A percentile compares a stretch with the other conserved stretches of the same genome.
Conservation (phyloP, 2,329 filamentous ascomycete genomes). For the Alternaria sp. region DNA sequence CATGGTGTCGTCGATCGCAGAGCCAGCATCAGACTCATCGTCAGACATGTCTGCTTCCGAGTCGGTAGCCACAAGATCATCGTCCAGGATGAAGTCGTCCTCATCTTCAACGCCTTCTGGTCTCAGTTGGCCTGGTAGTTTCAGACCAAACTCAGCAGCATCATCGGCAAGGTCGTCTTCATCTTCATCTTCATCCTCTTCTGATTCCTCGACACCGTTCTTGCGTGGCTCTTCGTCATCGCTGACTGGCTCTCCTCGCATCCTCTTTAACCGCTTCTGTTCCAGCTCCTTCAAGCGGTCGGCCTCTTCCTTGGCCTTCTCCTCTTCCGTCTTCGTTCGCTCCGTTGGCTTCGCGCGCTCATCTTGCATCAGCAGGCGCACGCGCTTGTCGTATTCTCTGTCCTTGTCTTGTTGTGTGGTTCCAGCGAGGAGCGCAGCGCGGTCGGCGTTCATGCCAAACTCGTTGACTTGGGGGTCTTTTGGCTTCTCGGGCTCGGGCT, state of each 20-base stretch:
- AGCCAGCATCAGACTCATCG: constrained; percentile 38
- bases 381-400: constrained; percentile 83
- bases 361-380: constrained; percentile 84
- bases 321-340: constrained; percentile 72
- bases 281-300: constrained; percentile 80
- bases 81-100: constrained; percentile 90
- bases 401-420: constrained; percentile 73
- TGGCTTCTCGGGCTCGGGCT: constrained; percentile 51
- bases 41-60: constrained; percentile 59
- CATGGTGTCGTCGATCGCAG: constrained; percentile 45
- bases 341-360: constrained; percentile 84
- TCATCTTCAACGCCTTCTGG: constrained; percentile 75
- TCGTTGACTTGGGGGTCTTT: constrained; percentile 47
- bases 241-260: constrained; percentile 82
- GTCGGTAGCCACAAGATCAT: constrained; percentile 83
- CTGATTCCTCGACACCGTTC: constrained; percentile 27
- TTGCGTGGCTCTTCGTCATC: constrained; percentile 68
- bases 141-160: constrained; percentile 68
- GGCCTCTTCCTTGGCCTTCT: constrained; percentile 71
- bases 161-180: constrained; percentile 55
- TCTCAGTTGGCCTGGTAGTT: constrained; percentile 57
- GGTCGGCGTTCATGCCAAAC: constrained; percentile 64
- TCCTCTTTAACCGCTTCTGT: constrained; percentile 79
- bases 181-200: constrained; percentile 48
- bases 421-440: constrained; percentile 65